Base-by-base conservation (phyloP, 1,139 yeast genomes). In the Kodamaea fungicola region DNA sequence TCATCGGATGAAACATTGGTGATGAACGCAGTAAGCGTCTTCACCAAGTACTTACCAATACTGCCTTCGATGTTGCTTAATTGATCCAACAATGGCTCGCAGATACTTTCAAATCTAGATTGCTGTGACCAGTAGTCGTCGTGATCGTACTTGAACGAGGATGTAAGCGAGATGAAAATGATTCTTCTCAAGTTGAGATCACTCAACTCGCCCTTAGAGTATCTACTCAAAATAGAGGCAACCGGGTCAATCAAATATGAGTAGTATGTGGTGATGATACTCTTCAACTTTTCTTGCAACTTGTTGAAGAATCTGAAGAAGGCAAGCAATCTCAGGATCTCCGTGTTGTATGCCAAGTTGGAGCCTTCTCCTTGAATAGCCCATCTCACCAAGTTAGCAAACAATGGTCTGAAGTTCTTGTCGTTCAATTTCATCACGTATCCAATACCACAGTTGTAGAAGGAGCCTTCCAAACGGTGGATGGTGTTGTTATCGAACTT, bases 41-140 rank as follows among this genome's bases (percentile, higher is more conserved):
- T 88, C 32, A 87, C 92, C 53, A 92, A 65, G 49, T 83, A 78
- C 52, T 84, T 83, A 34, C 92, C 89, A 51, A 84, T 78, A 9
- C 76, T 62, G 44, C 78, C 82, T 52, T 85, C 94, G 43, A 86
- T 74, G 46, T 74, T 76, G 7, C 65, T 54, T 43, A 90, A 68
- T 63, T 89, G 96, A 13, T 64, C 64, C 42, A 86, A 65, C 42
- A 94, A 71, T 10, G 84, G 76, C 25, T 60, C 67, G 13, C 80
- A 74, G 28, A 89, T 74, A 42, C 78, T 64, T 33, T 85, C 95
- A 55, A 89, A 92, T 57, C 97, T 78, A 29, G 87, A 79, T 42
- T 83, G 84, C 37, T 89, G 80, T 41, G 86, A 83, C 97, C 98
- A 92, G 66, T 86, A 92, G 55, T 92, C 97, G 51, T 85, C 95